Evolutionary conservation across 176 grass and related monocot species (phyloP), one percentile per base, ranked within the genome.

Genomic region (Oryza australiensis): DNA sequence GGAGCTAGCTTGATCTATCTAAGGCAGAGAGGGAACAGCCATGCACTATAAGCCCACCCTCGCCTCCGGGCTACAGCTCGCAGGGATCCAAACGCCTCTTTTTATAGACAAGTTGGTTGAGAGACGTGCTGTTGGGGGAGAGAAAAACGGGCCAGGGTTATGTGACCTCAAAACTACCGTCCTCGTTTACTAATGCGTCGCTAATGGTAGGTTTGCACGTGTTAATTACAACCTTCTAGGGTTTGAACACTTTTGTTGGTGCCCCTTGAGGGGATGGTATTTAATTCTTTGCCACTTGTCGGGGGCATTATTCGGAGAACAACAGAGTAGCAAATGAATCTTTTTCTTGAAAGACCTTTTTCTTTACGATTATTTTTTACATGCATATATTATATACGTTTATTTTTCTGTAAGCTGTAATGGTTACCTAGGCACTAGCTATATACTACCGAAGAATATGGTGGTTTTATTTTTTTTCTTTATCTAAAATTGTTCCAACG

Each of bases 31-130:
- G 67, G 74, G 82, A 85, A 43, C 32, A 75, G 87, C 68, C 79
- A 86, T 86, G 79, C 37, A 86, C 60, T 45, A 69, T 45, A 69
- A 86, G 73, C 83, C 88, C 77, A 81, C 77, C 84, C 88, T 86
- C 68, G 18, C 66, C 78, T 73, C 83, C 74, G 75, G 88, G 80
- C 80, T 86, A 74, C 84, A 65, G 46, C 63, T 83, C 23, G 14
- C 14, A 27, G 75, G 75, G 76, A 27, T 70, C 63, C 24, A 29
- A n/a, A 26, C 32, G 29, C 68, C 70, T 51, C 77, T 65, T 69
- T 79, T 90, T 90, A 90, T 90, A 87, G 62, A 20, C 68, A 30
- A 55, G 43, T 12, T 20, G 78, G 74, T 7, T 57, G 83, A 28
- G 83, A 28, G 83, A 79, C 28, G 70, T 60, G 68, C 32, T 41